Evolutionary conservation across 2,329 filamentous ascomycete species (phyloP), one percentile per base, ranked within the genome.

Genomic region (Esteya vermicola): DNA sequence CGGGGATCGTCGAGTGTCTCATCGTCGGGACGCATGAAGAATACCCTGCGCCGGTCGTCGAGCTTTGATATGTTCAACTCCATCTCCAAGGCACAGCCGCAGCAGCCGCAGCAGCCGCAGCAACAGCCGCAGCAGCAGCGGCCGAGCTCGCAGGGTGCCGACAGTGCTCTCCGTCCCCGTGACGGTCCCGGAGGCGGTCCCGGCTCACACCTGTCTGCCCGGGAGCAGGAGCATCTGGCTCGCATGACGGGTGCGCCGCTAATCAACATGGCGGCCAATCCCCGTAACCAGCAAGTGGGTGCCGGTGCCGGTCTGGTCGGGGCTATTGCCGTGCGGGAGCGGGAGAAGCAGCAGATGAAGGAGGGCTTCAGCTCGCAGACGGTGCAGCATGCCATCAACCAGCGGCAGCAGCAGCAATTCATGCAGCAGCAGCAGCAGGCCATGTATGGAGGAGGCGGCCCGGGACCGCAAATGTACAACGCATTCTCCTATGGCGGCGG

Each of bases 211-310:
- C 66, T 94, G n/a, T 86, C 83, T 18, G 86, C 86, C 16, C 75
- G 81, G 14, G 86, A 94, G 57, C 86, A 93, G 55, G 85, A 93
- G 58, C 81, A 93, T 49, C 72, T 93, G n/a, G 83, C 86, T 9
- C 75, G 82, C 28, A 68, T 85, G 49, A 93, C 85, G 1, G 82
- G 83, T 1, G 78, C 76, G 0, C 82, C 86, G 0, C 64, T 93
- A 37, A 72, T 93, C 50, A 76, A 72, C 43, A 64, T 93, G 54
- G 71, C 70, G 5, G 70, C 70, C 37, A 66, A 67, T 38, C 63
- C 64, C 46, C 70, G 68, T 12, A 41, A 40, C 44, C 59, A 62
- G 33, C 63, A 64, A 40, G 60, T 66, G 13, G 54, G 68, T 23
- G 72, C 73, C 9, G 55, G 69, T 25, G 72, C 63, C 19, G 79